Conservation (phyloP, 495 filamentous ascomycete species). For the Thermothielavioides terrestris region DNA sequence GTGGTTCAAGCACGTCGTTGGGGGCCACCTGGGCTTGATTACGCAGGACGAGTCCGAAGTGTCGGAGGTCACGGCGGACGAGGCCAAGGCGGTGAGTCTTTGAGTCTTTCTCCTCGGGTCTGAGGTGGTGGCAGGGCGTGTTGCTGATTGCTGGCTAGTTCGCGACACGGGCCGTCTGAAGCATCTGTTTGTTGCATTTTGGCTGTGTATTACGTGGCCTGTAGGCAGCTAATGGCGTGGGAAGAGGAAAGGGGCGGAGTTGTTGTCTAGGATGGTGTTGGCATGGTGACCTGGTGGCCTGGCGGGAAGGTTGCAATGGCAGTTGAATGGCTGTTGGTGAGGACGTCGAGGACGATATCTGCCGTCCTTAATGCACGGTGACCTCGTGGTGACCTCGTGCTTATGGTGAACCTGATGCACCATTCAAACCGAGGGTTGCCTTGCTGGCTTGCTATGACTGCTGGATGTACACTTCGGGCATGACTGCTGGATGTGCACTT, state of each 20-base stretch:
- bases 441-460: background rate
- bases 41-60: conserved; percentile 49
- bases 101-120: background rate
- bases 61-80: conserved; percentile 56
- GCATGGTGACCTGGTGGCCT: no score
- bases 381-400: no score
- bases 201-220: background rate
- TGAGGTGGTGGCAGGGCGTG: background rate
- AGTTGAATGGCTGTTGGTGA: no score
- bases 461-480: background rate
- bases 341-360: no score
- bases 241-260: no score
- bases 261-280: no score
- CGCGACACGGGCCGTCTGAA: background rate
- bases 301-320: no score
- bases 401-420: no score
- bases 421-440: no score
- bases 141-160: conserved; percentile 4
- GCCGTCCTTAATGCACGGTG: no score
- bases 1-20: conserved; percentile 62
- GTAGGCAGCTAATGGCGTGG: conserved; percentile 1
- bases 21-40: conserved; percentile 63
- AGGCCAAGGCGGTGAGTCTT: conserved; percentile 52
- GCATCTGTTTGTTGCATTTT: background rate
- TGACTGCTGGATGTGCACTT: background rate